Evolutionary conservation across 1,284 basidiomycete genomes (phyloP), one percentile per base, ranked within the genome.

Genomic region (Boletus hoseneyae): DNA sequence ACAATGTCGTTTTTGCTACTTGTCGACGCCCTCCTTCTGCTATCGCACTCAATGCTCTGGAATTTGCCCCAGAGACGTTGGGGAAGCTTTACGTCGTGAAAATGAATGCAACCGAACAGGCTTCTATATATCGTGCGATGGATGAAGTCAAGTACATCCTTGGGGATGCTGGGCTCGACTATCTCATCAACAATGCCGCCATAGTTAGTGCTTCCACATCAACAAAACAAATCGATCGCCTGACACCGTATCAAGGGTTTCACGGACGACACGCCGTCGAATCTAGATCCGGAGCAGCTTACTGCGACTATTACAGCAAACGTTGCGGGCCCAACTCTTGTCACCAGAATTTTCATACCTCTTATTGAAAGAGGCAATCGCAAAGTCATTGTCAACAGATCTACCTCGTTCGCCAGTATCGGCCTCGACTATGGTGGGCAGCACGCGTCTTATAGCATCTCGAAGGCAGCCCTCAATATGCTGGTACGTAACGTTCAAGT

Each of bases 151-250:
- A 53, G 18, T 48, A 45, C 19, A 56, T 63, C 27, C 45, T 69
- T 2, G 58, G 51, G 3, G 52, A 50, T 16, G 39, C 37, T 3
- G 60, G 63, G 4, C 50, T 69, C 13, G 62, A 68, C 47, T 69
- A 66, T 42, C 55, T 70, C 19, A 46, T 69, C 37, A 67, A 65
- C 51, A 68, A 65, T 36, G 67, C 68, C 8, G 66, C 58, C 3
- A 50, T 66, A 27, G 66, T 65, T 37, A 43, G 64, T 58, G 16
- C 32, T 11, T 10, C 8, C 25, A 16, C 18, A 10, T 18, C 9
- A 0, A 2, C 15, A 4, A 21, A 7, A 19, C n/a, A n/a, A n/a
- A n/a, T n/a, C 6, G 13, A 32, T 27, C 19, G 27, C 3, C 41
- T 40, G 10, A 45, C 29, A 19, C 5, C 15, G 3, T 32, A 16